Evolutionary conservation across 2,329 filamentous ascomycete genomes (phyloP).

Genomic region (Phoma sp.): DNA sequence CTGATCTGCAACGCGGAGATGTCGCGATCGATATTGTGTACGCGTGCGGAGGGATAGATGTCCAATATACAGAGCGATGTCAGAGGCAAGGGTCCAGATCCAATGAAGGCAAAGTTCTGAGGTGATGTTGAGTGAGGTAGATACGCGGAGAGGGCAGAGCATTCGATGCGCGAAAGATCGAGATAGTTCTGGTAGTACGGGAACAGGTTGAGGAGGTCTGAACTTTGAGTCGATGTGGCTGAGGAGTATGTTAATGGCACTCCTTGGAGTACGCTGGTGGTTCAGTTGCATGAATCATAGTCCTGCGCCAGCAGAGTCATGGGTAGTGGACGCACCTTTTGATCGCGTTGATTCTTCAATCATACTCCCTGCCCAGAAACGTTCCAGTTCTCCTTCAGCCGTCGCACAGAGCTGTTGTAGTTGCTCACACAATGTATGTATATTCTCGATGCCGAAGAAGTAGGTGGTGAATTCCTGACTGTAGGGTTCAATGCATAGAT

Average conservation of each 20-base stretch:
- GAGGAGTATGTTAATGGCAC: not conserved
- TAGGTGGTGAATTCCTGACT: conserved; percentile 25
- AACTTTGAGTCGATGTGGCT: not conserved
- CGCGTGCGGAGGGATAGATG: conserved; percentile 36
- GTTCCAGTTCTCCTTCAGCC: conserved; percentile 56
- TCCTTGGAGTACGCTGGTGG: not conserved
- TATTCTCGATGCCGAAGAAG: conserved; percentile 40
- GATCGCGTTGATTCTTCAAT: not conserved
- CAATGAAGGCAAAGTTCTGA: conserved; percentile 55
- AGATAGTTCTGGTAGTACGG: conserved; percentile 60
- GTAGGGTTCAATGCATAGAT: conserved; percentile 42
- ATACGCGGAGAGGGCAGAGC: conserved; percentile 51
- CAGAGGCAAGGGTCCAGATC: conserved; percentile 58
- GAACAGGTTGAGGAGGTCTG: conserved; percentile 47
- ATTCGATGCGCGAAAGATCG: conserved; percentile 56
- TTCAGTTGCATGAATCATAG: not conserved
- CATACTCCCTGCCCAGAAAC: conserved; percentile 53
- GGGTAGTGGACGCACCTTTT: conserved; percentile 2
- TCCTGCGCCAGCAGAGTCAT: not conserved
- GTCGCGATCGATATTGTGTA: conserved; percentile 55
- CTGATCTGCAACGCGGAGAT: conserved; percentile 46
- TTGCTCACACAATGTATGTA: conserved; percentile 45
- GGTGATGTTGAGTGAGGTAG: conserved; percentile 28
- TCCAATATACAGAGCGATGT: conserved; percentile 55
- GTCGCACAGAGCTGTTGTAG: conserved; percentile 53